These are phyloP conservation scores for Periconia macrospinosa DNA, from an alignment of 2,329 filamentous ascomycete genomes.

Conservation along the genomic window DNA sequence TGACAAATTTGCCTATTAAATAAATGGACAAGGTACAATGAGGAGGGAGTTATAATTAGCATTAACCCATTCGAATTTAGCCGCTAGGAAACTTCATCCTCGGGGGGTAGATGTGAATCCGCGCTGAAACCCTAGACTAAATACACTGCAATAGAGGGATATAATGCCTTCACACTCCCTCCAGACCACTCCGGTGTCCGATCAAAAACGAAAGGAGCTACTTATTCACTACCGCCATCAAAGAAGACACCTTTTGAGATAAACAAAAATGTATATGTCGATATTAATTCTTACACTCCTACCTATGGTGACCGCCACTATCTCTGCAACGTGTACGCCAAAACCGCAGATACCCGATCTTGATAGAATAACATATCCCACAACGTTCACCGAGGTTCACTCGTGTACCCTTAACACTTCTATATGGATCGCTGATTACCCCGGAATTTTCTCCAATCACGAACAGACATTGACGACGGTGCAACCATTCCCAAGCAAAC, in stretches of 20 bases:
- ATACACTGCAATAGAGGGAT: not conserved
- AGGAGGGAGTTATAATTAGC: not conserved
- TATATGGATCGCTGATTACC: not conserved
- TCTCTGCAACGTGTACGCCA: not conserved
- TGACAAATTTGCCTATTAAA: no score
- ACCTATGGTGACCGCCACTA: not conserved
- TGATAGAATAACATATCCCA: not conserved
- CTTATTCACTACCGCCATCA: no score
- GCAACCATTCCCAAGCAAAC: not conserved
- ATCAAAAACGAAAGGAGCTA: no score
- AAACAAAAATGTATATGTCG: not conserved
- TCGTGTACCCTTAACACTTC: not conserved
- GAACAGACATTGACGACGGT: conserved; percentile 3
- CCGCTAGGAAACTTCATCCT: not conserved
- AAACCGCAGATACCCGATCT: not conserved
- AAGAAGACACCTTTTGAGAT: no score
- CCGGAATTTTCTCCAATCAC: not conserved
- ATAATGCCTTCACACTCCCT: not conserved
- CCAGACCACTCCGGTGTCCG: not conserved
- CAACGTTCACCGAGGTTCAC: not conserved
- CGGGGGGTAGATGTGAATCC: not conserved
- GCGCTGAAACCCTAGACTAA: not conserved
- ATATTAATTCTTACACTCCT: not conserved
- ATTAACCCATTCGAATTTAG: conserved; percentile 1
- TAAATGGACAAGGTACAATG: no score